Evolutionary conservation across 164 flowering plant genomes (phyloP), one percentile per base, ranked within the genome.

Genomic region (Vitis cinerea): DNA sequence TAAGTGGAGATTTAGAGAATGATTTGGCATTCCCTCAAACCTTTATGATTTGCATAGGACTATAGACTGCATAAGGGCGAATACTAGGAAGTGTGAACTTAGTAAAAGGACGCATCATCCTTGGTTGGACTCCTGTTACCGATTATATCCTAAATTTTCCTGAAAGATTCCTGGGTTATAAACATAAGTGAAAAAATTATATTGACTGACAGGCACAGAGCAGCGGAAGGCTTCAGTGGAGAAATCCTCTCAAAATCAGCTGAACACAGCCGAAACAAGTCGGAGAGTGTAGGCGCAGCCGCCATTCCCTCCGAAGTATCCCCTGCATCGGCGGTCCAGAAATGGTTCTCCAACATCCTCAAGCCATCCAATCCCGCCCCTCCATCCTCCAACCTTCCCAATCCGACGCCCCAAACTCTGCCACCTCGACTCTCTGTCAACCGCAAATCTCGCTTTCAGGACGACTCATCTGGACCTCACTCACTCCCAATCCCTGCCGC

Each of bases 261-360:
- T 2, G 83, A 68, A 12, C 89, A 86, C 75, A 72, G 27, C 59
- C 80, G 84, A 16, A 79, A 81, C 77, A 75, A 50, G n/a, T 83
- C 89, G 2, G 84, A 79, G 50, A 47, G 65, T 29, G 47, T 70
- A 11, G 72, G 50, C 53, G 11, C 73, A 59, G 16, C 71, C 58
- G 4, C 60, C 31, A 53, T 66, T 50, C 61, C 64, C 3, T 3
- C 78, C 10, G 83, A 74, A 0, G 10, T 2, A 60, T 79, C 85
- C 19, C 85, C 84, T 49, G 70, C 81, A 9, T 67, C 83, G 1
- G 70, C 86, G 9, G 86, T 83, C 49, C 88, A 87, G 8, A 79
- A 83, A 67, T 85, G 89, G 89, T 78, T 87, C 75, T 72, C 86
- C 81, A 85, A 81, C 82, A 78, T 83, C 50, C 78, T 88, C 76